These are phyloP conservation scores for Herpotrichia juniperi DNA, from an alignment of 2,329 filamentous ascomycete species.

Conservation along the genomic window DNA sequence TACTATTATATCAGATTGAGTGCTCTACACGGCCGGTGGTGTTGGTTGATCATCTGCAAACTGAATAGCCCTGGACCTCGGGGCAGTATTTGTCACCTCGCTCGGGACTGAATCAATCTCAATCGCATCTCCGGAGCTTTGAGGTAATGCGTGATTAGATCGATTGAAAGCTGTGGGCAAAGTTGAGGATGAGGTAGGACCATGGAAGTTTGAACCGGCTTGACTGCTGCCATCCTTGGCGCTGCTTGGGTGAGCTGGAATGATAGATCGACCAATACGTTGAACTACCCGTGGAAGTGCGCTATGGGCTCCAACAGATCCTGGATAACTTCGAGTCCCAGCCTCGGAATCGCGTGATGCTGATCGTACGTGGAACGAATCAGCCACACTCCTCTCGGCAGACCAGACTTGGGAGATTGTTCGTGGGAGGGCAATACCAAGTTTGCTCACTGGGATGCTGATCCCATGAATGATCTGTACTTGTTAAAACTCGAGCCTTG, in stretches of 20 bases:
- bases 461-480: constrained; percentile 76
- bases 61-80: constrained; percentile 34
- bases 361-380: constrained; percentile 36
- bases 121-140: constrained; percentile 9
- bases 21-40: not conserved
- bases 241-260: constrained; percentile 15
- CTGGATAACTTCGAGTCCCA: constrained; percentile 30
- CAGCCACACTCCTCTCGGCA: constrained; percentile 22
- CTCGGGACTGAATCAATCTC: not conserved
- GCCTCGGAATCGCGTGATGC: constrained; percentile 26
- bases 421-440: constrained; percentile 66
- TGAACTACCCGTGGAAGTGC: constrained; percentile 35
- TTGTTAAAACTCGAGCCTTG: constrained; percentile 5
- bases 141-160: constrained; percentile 1
- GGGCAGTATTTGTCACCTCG: constrained; percentile 7
- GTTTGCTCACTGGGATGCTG: constrained; percentile 76
- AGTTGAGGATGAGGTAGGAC: constrained; percentile 10
- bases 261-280: constrained; percentile 43
- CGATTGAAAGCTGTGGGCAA: constrained; percentile 1
- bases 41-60: constrained; percentile 31
- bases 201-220: constrained; percentile 11
- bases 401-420: constrained; percentile 62
- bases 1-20: no score
- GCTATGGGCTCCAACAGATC: constrained; percentile 19
- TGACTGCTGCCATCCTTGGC: not conserved